phyloP scores from a whole-genome alignment of 2,329 filamentous ascomycete species.

The Xenoacremonium recifei region DNA sequence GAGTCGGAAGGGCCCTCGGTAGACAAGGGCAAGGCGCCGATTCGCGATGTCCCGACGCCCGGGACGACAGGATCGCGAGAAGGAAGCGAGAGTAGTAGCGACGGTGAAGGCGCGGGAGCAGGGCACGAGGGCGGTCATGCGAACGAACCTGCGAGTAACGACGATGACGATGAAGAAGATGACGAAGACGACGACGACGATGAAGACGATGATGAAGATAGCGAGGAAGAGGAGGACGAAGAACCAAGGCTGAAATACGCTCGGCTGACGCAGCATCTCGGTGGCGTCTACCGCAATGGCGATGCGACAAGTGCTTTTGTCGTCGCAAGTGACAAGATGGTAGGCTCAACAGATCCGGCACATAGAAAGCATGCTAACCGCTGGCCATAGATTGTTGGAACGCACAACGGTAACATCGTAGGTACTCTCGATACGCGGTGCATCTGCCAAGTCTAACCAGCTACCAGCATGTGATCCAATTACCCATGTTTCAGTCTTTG shows the following conservation, averaged over 20 bases:
- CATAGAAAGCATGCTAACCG: conserved; percentile 14
- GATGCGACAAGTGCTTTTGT: conserved; percentile 92
- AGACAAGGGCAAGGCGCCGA: conserved; percentile 4
- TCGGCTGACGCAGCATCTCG: conserved; percentile 77
- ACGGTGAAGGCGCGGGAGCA: conserved; percentile 18
- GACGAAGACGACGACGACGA: conserved; percentile 47
- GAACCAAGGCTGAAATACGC: conserved; percentile 94
- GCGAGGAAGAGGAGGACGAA: conserved; percentile 84
- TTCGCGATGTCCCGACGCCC: conserved; percentile 2
- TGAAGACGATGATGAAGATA: conserved; percentile 64
- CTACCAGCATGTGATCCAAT: conserved; percentile 74
- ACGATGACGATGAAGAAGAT: conserved; percentile 41
- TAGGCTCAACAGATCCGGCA: conserved; percentile 37
- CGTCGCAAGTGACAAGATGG: conserved; percentile 96
- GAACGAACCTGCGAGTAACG: conserved; percentile 24
- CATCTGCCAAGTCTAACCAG: conserved; percentile 23
- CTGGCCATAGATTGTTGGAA: conserved; percentile 76
- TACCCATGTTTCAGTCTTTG: conserved; percentile 78
- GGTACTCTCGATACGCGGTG: conserved; percentile 33
- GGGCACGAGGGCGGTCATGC: conserved; percentile 17
- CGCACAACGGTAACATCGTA: conserved; percentile 95
- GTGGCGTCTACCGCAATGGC: conserved; percentile 84
- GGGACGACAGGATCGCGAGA: no score
- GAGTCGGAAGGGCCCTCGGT: conserved; percentile 7
- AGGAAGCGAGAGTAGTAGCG: conserved; percentile 3